phyloP scores from a whole-genome alignment of 352 stramenopile genomes.

The Globisporangium takayamanum region DNA sequence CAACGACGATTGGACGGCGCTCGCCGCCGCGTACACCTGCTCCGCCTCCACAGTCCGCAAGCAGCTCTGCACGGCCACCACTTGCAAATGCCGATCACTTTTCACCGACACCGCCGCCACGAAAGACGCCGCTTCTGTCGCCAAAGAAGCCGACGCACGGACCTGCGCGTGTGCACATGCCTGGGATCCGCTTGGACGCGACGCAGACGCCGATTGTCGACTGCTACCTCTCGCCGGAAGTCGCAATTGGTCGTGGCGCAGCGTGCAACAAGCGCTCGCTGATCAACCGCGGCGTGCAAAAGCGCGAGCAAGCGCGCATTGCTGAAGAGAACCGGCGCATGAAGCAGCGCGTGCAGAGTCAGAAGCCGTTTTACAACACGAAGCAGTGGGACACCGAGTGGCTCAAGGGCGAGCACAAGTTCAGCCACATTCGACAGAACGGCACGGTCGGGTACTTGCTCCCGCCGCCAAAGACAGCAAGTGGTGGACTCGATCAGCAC shows the following conservation, averaged over 20 bases:
- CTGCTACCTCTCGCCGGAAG: slow-evolving; percentile 67
- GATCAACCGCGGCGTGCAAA: slow-evolving; percentile 50
- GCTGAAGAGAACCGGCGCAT: slow-evolving; percentile 59
- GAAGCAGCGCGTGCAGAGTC: slow-evolving; percentile 36
- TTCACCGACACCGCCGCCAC: background rate
- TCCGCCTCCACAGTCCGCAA: background rate
- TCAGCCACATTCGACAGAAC: slow-evolving; percentile 58
- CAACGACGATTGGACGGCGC: too few species aligned
- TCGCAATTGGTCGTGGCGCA: slow-evolving; percentile 43
- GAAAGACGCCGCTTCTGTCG: background rate
- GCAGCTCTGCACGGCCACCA: background rate
- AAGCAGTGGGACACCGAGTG: slow-evolving; percentile 73
- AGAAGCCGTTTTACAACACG: slow-evolving; percentile 68
- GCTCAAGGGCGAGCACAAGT: slow-evolving; percentile 47
- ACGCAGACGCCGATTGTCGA: slow-evolving; percentile 68
- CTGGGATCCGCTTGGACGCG: slow-evolving; percentile 57
- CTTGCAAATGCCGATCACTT: too few species aligned
- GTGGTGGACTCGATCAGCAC: slow-evolving; percentile 1
- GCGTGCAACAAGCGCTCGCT: slow-evolving; percentile 68
- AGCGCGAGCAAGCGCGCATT: slow-evolving; percentile 43
- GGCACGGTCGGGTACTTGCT: slow-evolving; percentile 64
- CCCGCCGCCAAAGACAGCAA: slow-evolving; percentile 23
- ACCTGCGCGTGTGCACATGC: slow-evolving; percentile 54
- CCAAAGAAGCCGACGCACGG: slow-evolving; percentile 31
- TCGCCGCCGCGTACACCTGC: slow-evolving; percentile 7